Evolutionary conservation across 768 basidiomycete species (phyloP), one percentile per base, ranked within the genome.

Genomic region (Tricholoma saponaceum): DNA sequence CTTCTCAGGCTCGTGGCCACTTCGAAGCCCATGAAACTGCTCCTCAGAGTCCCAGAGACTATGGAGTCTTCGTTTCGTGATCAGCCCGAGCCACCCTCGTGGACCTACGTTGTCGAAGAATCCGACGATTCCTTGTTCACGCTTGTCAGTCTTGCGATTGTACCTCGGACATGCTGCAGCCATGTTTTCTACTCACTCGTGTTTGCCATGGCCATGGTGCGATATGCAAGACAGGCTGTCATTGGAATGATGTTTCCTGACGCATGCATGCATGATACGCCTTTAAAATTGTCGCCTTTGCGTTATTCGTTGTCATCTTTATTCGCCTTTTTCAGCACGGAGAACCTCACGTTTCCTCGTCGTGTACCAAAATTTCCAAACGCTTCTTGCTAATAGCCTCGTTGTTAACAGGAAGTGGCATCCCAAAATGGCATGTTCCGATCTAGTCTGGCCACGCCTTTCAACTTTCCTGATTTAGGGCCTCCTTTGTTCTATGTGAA

Each of bases 391-490:
- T 54, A 54, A 44, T 44, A 60, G 63, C 62, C 61, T 61, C 67
- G 53, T 70, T 67, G 64, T 66, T 63, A 67, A 61, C 52, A 65
- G 46, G 66, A 60, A 61, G 61, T 62, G 69, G 58, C 20, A 58
- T 70, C 73, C 72, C 63, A 72, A 74, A 73, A 74, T 71, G 76
- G 75, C 73, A 76, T 73, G 71, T 77, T 73, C 71, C 71, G 73
- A 73, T 72, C 66, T 63, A 64, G 66, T 70, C 66, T 66, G 70
- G 60, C 66, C 70, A 66, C 65, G 65, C 70, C 76, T 77, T 81
- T 79, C 66, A 78, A 76, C 75, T 69, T 81, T 73, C 78, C 78
- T 71, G 72, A 77, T 79, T 68, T 74, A 76, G 79, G 71, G 63
- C 66, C 68, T 71, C 77, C 76, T 76, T 81, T 81, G 78, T 79